Conservation (phyloP, 176 grass and related monocot species). For the Ensete glaucum region DNA sequence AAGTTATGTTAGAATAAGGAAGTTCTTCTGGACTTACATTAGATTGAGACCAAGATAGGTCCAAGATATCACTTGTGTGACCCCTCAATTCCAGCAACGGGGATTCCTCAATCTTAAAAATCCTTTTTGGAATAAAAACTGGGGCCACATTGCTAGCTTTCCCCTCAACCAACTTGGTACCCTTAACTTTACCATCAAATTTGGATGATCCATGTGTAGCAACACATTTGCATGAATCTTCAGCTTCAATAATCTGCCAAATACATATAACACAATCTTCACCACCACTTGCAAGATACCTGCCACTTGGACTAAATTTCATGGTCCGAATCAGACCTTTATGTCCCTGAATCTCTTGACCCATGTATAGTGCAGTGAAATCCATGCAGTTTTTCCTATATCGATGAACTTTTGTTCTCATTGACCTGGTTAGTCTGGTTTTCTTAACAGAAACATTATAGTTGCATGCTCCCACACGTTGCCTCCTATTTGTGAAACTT, state of each 20-base stretch:
- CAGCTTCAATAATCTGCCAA: slow-evolving; percentile 72
- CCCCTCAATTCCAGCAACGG: slow-evolving; percentile 64
- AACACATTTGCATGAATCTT: slow-evolving; percentile 37
- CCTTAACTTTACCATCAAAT: slow-evolving; percentile 31
- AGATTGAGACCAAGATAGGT: slow-evolving; percentile 72
- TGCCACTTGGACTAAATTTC: slow-evolving; percentile 76
- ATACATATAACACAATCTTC: slow-evolving; percentile 67
- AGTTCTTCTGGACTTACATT: slow-evolving; percentile 45
- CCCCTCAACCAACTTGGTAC: slow-evolving; percentile 25
- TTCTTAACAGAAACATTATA: slow-evolving; percentile 42
- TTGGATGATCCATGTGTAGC: slow-evolving; percentile 23
- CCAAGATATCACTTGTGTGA: slow-evolving; percentile 66
- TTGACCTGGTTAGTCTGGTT: slow-evolving; percentile 22
- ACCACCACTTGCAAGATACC: slow-evolving; percentile 81
- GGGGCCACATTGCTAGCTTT: slow-evolving; percentile 28
- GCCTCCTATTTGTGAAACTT: slow-evolving; percentile 41
- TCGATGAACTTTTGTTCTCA: slow-evolving; percentile 42
- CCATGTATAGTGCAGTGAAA: slow-evolving; percentile 68
- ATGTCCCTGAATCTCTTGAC: slow-evolving; percentile 79
- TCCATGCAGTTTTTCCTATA: slow-evolving; percentile 53
- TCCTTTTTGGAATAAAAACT: slow-evolving; percentile 48
- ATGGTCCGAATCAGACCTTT: slow-evolving; percentile 64
- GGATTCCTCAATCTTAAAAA: slow-evolving; percentile 53
- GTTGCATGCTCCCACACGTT: slow-evolving; percentile 30
- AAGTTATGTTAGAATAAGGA: slow-evolving; percentile 1